Evolutionary conservation across 1,284 basidiomycete species (phyloP).

Genomic region (Ustilago vetiveriae): DNA sequence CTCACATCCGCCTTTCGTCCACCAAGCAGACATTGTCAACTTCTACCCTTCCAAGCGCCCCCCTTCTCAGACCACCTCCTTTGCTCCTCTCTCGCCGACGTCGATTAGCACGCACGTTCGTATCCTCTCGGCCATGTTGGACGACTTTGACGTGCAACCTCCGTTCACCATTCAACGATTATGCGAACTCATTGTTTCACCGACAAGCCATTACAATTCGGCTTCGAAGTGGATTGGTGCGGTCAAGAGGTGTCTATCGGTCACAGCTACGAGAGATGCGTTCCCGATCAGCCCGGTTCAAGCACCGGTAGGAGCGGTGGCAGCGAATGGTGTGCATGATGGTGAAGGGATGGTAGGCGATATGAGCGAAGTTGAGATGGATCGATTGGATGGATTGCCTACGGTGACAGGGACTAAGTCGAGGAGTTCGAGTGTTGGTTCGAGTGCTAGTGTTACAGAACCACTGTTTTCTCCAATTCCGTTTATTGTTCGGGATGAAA

Average conservation of each 20-base stretch:
- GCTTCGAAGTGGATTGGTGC: constrained; percentile 38
- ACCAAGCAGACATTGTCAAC: constrained; percentile 20
- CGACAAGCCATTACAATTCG: constrained; percentile 25
- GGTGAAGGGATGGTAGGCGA: not conserved
- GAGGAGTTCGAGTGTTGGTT: constrained; percentile 9
- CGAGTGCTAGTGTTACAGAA: constrained; percentile 1
- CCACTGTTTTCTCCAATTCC: constrained; percentile 47
- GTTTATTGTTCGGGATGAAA: constrained; percentile 24
- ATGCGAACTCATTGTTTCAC: constrained; percentile 35
- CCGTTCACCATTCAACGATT: constrained; percentile 58
- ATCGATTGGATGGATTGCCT: constrained; percentile 30
- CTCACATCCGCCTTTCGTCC: constrained; percentile 7
- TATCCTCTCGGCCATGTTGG: constrained; percentile 30
- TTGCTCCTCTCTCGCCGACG: constrained; percentile 1
- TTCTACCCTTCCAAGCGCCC: constrained; percentile 36
- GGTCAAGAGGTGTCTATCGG: constrained; percentile 32
- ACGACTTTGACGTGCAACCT: constrained; percentile 53
- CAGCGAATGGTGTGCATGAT: constrained; percentile 3
- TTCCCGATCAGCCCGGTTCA: constrained; percentile 43
- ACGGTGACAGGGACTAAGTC: not conserved
- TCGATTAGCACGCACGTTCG: not conserved
- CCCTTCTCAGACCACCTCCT: not conserved
- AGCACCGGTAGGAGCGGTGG: not conserved
- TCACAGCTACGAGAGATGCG: constrained; percentile 49
- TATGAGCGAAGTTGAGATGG: constrained; percentile 29